Evolutionary conservation across 1,139 yeast species (phyloP), one percentile per base, ranked within the genome.

Genomic region (Hemisphaericaspora lyxosophila): DNA sequence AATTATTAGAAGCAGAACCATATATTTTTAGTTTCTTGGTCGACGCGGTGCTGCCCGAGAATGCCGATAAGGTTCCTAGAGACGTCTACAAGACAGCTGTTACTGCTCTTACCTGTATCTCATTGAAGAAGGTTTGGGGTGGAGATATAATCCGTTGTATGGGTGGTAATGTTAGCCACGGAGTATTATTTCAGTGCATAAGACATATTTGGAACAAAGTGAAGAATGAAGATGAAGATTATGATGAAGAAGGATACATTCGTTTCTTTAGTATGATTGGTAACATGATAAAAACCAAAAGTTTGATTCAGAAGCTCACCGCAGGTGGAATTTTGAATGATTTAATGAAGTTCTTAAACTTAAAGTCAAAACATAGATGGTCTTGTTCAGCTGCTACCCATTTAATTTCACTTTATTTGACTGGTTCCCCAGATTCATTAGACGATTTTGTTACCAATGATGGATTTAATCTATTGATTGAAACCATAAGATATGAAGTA

Each of bases 101-200:
- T 36, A 78, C 79, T 47, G 78, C 92, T 0, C 69, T 90, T 43
- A 87, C 86, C 45, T 78, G 83, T 44, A 78, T 88, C 12, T 78
- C 95, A 2, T 67, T 76, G 32, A 83, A 81, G 51, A 78, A 80
- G 36, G 74, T 75, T 3, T 84, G 90, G 77, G 82, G 92, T 16
- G 73, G 83, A 33, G 97, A 90, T 47, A 72, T 90, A 25, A 72
- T 89, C 40, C 72, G 88, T 43, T 80, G 88, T n/a, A 62, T 89
- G 49, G 88, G 94, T n/a, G 97, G 94, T 4, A 88, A 88, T 54
- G 89, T 90, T 26, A 81, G 82, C 41, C 96, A 90, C 59, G 97
- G 97, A 0, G 63, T 81, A 6, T 55, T 90, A 31, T 86, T 84
- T 64, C 90, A 86, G 51, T 74, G 83, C 33, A 60, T 90, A 28